Evolutionary conservation across 345 rosid species (phyloP).

Genomic region (Camelina neglecta): DNA sequence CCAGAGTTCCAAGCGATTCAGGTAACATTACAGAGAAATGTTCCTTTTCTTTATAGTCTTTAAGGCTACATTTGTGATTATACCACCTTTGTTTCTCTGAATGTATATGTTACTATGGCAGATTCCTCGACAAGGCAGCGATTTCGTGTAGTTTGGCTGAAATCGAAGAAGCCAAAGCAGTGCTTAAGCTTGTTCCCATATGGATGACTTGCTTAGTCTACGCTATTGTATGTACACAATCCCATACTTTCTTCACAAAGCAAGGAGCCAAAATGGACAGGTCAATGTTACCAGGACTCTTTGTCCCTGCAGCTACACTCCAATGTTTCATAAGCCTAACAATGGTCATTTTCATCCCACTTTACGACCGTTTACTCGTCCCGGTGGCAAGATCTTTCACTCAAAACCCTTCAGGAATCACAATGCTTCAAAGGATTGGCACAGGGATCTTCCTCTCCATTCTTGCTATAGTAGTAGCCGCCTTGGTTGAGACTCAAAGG

Average conservation of each 20-base stretch:
- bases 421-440: slow-evolving; percentile 51
- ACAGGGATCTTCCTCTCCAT: slow-evolving; percentile 36
- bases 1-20: slow-evolving; percentile 47
- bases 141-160: slow-evolving; percentile 43
- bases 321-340: slow-evolving; percentile 50
- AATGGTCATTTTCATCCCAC: slow-evolving; percentile 48
- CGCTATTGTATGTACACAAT: slow-evolving; percentile 56
- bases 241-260: slow-evolving; percentile 60
- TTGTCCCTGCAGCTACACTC: slow-evolving; percentile 63
- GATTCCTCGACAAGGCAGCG: slow-evolving; percentile 57
- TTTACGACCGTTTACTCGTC: slow-evolving; percentile 57
- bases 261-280: slow-evolving; percentile 69
- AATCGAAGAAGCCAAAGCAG: slow-evolving; percentile 59
- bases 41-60: too few species aligned
- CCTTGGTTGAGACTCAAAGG: slow-evolving; percentile 48
- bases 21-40: slow-evolving; percentile 37
- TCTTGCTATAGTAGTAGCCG: slow-evolving; percentile 44
- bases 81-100: not conserved
- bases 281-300: slow-evolving; percentile 43
- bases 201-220: slow-evolving; percentile 55
- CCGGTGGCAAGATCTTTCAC: slow-evolving; percentile 49
- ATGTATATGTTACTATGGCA: slow-evolving; percentile 25
- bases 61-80: not conserved
- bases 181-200: slow-evolving; percentile 55
- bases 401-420: slow-evolving; percentile 43